These are phyloP conservation scores for Suillus spraguei DNA, from an alignment of 768 basidiomycete species.

Conservation along the genomic window DNA sequence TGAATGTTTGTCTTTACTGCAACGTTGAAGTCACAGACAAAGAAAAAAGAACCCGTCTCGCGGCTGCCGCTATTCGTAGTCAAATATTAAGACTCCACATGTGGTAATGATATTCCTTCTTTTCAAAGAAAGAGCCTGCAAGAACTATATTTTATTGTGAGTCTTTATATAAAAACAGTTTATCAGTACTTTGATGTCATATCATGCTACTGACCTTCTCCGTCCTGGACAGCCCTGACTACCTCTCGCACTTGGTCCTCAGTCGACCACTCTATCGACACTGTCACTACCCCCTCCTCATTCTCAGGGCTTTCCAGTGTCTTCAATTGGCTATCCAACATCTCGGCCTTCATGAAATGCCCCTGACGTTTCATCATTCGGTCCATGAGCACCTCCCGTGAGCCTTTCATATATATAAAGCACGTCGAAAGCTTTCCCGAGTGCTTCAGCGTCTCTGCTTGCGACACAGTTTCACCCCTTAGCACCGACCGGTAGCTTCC, in stretches of 20 bases:
- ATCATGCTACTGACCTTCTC: background rate
- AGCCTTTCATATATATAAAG: conserved; percentile 81
- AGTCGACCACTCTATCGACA: conserved; percentile 53
- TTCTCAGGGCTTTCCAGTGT: conserved; percentile 71
- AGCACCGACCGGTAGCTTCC: conserved; percentile 79
- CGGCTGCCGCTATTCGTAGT: too few species aligned
- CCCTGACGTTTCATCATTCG: conserved; percentile 66
- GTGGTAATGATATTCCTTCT: too few species aligned
- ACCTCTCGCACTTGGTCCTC: conserved; percentile 57
- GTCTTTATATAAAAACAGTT: background rate
- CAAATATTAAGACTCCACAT: too few species aligned
- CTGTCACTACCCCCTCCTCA: conserved; percentile 68
- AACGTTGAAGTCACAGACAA: too few species aligned
- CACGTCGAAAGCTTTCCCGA: conserved; percentile 54
- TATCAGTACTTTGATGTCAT: background rate
- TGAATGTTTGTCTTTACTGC: too few species aligned
- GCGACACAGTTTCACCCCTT: conserved; percentile 42
- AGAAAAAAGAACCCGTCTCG: too few species aligned
- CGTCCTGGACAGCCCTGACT: background rate
- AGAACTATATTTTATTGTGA: background rate
- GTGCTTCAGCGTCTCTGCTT: conserved; percentile 22
- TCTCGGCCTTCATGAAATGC: conserved; percentile 83
- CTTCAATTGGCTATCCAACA: conserved; percentile 79
- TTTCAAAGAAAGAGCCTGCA: too few species aligned
- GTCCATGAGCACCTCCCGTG: conserved; percentile 53